Conservation (phyloP, 2,329 filamentous ascomycete genomes). For the Paramyrothecium roridum region DNA sequence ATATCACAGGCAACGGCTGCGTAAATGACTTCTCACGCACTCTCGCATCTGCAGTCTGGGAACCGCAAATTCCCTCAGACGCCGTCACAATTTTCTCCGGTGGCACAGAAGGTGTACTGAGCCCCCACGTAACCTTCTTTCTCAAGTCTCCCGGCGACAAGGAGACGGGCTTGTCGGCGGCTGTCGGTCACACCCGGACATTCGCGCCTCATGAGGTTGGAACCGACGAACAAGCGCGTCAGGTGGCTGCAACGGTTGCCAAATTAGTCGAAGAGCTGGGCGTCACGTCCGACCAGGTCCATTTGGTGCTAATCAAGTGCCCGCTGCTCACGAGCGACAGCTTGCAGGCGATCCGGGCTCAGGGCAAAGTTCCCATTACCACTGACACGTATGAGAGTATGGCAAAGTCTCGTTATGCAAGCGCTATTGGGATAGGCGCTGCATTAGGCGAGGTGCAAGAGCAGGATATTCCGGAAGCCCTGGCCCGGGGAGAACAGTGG, state of each 20-base stretch:
- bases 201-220: constrained; percentile 5
- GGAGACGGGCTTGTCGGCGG: constrained; percentile 3
- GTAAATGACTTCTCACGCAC: constrained; percentile 7
- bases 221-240: constrained; percentile 4
- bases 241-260: constrained; percentile 2
- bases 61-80: constrained; percentile 4
- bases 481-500: background rate
- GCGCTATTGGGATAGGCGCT: constrained; percentile 4
- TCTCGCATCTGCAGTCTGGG: constrained; percentile 5
- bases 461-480: background rate
- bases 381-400: constrained; percentile 8
- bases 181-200: constrained; percentile 4
- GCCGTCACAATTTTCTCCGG: constrained; percentile 7
- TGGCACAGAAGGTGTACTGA: constrained; percentile 6
- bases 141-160: background rate
- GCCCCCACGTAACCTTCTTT: constrained; percentile 7
- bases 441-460: constrained; percentile 4
- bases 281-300: constrained; percentile 3
- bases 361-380: constrained; percentile 4
- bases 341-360: constrained; percentile 3
- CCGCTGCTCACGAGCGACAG: constrained; percentile 6
- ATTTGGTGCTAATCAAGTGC: constrained; percentile 7
- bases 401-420: constrained; percentile 6
- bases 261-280: background rate
- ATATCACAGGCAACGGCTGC: constrained; percentile 5